Evolutionary conservation across 2,329 filamentous ascomycete species (phyloP).

Genomic region (Magnaporthiopsis rhizophila): DNA sequence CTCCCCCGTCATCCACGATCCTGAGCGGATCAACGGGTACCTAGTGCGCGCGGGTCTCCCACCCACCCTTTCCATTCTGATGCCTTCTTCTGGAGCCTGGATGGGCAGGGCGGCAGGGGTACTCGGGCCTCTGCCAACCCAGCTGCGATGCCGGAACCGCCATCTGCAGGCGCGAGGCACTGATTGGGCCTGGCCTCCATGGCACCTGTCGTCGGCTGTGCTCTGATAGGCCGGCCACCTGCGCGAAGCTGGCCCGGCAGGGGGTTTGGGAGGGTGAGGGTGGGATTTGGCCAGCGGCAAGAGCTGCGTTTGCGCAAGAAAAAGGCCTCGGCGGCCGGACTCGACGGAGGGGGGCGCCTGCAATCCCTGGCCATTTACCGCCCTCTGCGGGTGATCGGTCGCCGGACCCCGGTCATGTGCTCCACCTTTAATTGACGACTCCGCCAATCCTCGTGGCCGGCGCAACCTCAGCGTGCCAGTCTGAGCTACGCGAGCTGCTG

Average conservation of each 20-base stretch:
- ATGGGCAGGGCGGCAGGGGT: not conserved
- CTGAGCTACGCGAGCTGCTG: not conserved
- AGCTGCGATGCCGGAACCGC: not conserved
- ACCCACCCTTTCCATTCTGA: not conserved
- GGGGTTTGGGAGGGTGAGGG: not conserved
- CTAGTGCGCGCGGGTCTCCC: not conserved
- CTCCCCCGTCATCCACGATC: not conserved
- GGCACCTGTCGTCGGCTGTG: not conserved
- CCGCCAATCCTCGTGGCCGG: constrained; percentile 4
- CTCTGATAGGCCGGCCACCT: not conserved
- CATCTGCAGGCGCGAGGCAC: constrained; percentile 1
- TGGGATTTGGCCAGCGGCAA: not conserved
- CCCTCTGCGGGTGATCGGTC: constrained; percentile 7
- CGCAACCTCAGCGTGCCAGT: constrained; percentile 4
- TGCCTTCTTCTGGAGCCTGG: not conserved
- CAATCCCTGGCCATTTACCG: not conserved
- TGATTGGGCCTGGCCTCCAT: constrained; percentile 1
- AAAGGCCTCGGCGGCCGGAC: not conserved
- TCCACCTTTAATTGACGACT: not conserved
- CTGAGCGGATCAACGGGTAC: not conserved
- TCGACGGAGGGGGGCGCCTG: not conserved
- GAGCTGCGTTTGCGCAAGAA: constrained; percentile 1
- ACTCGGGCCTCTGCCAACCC: not conserved
- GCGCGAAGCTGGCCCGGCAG: not conserved
- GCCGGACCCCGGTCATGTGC: not conserved